A percentile compares a stretch with the other conserved stretches of the same genome.
Conservation (phyloP, 371 early-diverging fungal genomes). For the Haplosporangium sp. region DNA sequence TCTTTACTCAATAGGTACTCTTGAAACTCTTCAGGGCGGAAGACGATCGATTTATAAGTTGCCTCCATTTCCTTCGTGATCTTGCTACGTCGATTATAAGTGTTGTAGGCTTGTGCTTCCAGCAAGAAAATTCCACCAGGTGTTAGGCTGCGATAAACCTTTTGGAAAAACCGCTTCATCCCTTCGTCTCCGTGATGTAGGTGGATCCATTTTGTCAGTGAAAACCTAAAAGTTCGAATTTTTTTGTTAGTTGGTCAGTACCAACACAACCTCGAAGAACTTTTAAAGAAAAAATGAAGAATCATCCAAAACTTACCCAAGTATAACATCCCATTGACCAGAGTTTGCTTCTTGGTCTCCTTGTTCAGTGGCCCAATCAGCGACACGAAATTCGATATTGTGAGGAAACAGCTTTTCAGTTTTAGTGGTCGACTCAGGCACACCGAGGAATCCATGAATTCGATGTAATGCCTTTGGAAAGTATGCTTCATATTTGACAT, state of each 20-base stretch:
- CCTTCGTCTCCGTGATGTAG: constrained; percentile 83
- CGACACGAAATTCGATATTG: constrained; percentile 70
- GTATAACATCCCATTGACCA: constrained; percentile 61
- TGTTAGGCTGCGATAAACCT: constrained; percentile 65
- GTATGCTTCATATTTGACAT: constrained; percentile 58
- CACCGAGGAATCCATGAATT: constrained; percentile 67
- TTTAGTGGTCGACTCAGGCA: constrained; percentile 21
- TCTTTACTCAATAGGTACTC: constrained; percentile 43
- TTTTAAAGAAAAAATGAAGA: too few relatives aligned
- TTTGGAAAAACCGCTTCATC: constrained; percentile 75
- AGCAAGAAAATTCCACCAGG: constrained; percentile 77
- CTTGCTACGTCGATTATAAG: constrained; percentile 66
- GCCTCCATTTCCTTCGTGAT: constrained; percentile 51
- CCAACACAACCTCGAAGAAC: background rate
- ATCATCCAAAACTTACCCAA: constrained; percentile 39
- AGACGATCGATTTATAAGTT: constrained; percentile 47
- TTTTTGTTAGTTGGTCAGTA: background rate
- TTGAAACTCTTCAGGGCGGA: constrained; percentile 59
- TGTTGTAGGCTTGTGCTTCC: constrained; percentile 76
- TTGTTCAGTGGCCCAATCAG: constrained; percentile 61
- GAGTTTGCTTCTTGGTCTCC: constrained; percentile 24
- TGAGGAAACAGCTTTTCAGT: constrained; percentile 64
- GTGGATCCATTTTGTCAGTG: constrained; percentile 88
- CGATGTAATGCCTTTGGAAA: constrained; percentile 72
- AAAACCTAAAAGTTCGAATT: constrained; percentile 21